Base-by-base conservation (phyloP, 1,139 yeast species). In the Kodamaea sp. region DNA sequence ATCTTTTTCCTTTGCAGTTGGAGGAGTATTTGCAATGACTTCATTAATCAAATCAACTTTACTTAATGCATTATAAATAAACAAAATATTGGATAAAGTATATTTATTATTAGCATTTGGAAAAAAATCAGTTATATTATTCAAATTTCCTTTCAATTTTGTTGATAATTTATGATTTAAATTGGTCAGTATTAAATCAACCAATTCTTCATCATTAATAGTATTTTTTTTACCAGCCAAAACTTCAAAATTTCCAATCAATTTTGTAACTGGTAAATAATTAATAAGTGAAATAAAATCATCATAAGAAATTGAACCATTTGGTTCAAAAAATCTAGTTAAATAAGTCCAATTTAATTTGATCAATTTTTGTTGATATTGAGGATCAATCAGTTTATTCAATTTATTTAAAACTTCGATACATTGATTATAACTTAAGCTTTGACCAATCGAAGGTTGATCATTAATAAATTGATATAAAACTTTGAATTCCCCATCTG, bases 401-500 rank as follows among this genome's bases (percentile, higher is more conserved):
- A 71, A 54, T 29, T 57, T 56, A 48, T 63, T 68, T 45, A 71
- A 66, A 24, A 56, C 53, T 23, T 57, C 60, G 33, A 70, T 58
- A 52, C 75, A 70, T 35, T 73, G 70, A 43, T 66, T 63, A 46
- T 67, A 70, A 27, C 51, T 39, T 30, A 54, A 41, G 9, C 32
- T 28, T n/a, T 41, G 32, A 22, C 39, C 24, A 29, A 40, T 32
- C 8, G 42, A 36, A 11, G 12, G 32, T 24, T 45, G 37, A 20
- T 35, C 30, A 26, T 46, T 32, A 15, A 50, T 42, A 35, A 50
- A 50, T 28, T 46, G 38, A 41, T 49, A 80, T 32, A 79, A 62
- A 31, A 79, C 60, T 48, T 78, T 75, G 55, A 78, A 75, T 48
- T 77, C 79, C 41, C 83, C 84, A 50, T 81, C 81, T 38, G 68